Percentiles rank a stretch among this genome's conserved stretches.
Evolutionary conservation across 768 basidiomycete species (phyloP).

Genomic region (Macrolepiota dolichaula): DNA sequence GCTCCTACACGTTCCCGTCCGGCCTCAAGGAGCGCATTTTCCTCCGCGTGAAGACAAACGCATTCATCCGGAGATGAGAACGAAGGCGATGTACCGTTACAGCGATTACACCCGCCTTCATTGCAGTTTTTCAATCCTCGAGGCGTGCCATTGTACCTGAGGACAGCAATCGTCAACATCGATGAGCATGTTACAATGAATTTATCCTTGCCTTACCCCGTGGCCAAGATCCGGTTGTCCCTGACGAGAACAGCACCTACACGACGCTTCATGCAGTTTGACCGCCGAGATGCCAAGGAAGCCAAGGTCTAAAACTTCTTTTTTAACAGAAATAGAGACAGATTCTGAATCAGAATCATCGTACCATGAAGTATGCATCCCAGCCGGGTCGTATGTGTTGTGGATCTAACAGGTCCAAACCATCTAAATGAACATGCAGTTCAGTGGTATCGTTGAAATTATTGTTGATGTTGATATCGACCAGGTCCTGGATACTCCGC

Average conservation of each 20-base stretch:
- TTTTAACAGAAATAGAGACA: background rate
- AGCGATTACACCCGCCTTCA: slow-evolving; percentile 85
- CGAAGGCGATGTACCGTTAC: slow-evolving; percentile 53
- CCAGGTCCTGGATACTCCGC: slow-evolving; percentile 40
- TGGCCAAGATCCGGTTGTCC: slow-evolving; percentile 73
- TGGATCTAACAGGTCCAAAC: slow-evolving; percentile 63
- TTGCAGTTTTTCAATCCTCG: slow-evolving; percentile 87
- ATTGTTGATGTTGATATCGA: slow-evolving; percentile 63
- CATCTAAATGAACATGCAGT: slow-evolving; percentile 62
- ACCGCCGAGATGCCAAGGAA: slow-evolving; percentile 81
- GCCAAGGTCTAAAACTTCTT: slow-evolving; percentile 65
- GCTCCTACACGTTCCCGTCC: slow-evolving; percentile 86
- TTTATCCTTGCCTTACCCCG: slow-evolving; percentile 51
- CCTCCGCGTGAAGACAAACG: slow-evolving; percentile 95
- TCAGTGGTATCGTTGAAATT: slow-evolving; percentile 50
- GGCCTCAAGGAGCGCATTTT: slow-evolving; percentile 94
- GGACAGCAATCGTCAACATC: slow-evolving; percentile 1
- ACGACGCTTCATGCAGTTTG: slow-evolving; percentile 96
- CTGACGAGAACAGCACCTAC: slow-evolving; percentile 94
- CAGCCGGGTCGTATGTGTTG: slow-evolving; percentile 84
- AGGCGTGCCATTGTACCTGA: slow-evolving; percentile 94
- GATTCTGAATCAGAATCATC: slow-evolving; percentile 14
- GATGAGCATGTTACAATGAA: background rate
- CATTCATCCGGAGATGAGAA: slow-evolving; percentile 66
- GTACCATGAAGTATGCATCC: slow-evolving; percentile 97